Conservation (phyloP, 2,329 filamentous ascomycete genomes). For the Colletotrichum graminicola region DNA sequence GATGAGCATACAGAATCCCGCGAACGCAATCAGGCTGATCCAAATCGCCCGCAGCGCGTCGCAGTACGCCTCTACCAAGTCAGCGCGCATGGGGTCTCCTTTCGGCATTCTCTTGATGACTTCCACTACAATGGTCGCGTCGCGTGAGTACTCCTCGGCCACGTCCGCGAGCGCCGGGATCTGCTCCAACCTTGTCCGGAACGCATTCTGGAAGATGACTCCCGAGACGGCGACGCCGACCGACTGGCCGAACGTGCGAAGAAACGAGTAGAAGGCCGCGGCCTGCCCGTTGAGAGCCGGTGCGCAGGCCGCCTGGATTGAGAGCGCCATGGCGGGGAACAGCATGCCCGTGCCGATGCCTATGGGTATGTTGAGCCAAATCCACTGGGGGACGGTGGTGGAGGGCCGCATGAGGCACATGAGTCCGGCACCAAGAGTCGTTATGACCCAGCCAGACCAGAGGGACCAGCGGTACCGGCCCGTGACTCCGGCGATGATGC, state of each 20-base stretch:
- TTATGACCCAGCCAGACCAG: conserved; percentile 71
- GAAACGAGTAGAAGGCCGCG: conserved; percentile 76
- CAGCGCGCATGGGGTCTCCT: conserved; percentile 39
- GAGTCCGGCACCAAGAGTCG: conserved; percentile 69
- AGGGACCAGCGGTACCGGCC: conserved; percentile 72
- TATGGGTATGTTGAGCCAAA: conserved; percentile 71
- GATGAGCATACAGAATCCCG: conserved; percentile 49
- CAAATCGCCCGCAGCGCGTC: conserved; percentile 52
- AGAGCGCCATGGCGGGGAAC: conserved; percentile 72
- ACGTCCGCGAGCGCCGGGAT: conserved; percentile 59
- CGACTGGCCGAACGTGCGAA: conserved; percentile 73
- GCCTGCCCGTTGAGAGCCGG: conserved; percentile 64
- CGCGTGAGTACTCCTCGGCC: conserved; percentile 62
- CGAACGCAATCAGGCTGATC: conserved; percentile 49
- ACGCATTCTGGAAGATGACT: conserved; percentile 77
- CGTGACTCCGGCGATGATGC: conserved; percentile 65
- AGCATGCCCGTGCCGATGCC: conserved; percentile 74
- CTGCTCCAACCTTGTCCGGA: conserved; percentile 62
- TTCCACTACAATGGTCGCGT: conserved; percentile 70
- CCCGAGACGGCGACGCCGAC: conserved; percentile 76
- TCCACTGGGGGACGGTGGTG: conserved; percentile 66
- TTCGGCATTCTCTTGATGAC: conserved; percentile 65
- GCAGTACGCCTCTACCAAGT: conserved; percentile 50
- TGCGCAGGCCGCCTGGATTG: conserved; percentile 71
- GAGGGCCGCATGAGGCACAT: conserved; percentile 61